These are phyloP conservation scores for Pseudogymnoascus sp. DNA, from an alignment of 2,329 filamentous ascomycete species.

Conservation along the genomic window DNA sequence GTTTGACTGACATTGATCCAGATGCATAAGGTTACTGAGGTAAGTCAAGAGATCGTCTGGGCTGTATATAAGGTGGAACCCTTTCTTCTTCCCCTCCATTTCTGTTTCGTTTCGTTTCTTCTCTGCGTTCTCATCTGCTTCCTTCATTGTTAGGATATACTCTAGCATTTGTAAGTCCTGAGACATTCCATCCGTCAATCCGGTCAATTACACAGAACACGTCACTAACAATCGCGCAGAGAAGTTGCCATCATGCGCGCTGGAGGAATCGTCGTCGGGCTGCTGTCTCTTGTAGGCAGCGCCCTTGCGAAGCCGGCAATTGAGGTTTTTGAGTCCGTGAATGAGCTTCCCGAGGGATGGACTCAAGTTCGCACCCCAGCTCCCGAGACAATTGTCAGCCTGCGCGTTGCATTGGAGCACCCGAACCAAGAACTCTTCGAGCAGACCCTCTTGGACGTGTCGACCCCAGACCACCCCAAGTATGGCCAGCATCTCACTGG, in stretches of 20 bases:
- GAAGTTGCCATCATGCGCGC: constrained; percentile 12
- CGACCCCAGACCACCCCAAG: constrained; percentile 39
- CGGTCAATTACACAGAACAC: neutral
- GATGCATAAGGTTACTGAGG: neutral
- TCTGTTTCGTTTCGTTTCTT: neutral
- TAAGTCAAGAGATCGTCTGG: neutral
- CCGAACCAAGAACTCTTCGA: constrained; percentile 13
- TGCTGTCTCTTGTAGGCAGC: constrained; percentile 9
- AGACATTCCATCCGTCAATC: neutral
- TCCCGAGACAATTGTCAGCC: constrained; percentile 18
- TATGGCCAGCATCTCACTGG: constrained; percentile 46
- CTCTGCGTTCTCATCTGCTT: neutral
- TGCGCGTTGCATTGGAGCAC: constrained; percentile 21
- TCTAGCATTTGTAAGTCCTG: neutral
- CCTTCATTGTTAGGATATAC: neutral
- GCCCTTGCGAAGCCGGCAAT: constrained; percentile 12
- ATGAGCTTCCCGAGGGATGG: constrained; percentile 23
- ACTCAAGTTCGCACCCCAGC: constrained; percentile 19
- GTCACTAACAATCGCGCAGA: neutral
- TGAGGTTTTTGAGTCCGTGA: constrained; percentile 23
- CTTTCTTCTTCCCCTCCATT: neutral
- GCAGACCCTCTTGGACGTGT: constrained; percentile 30
- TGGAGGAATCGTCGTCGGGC: constrained; percentile 2
- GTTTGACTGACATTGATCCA: neutral
- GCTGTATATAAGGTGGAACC: neutral